phyloP scores from a whole-genome alignment of 2,329 filamentous ascomycete genomes.

The Hypoxylon sp. region DNA sequence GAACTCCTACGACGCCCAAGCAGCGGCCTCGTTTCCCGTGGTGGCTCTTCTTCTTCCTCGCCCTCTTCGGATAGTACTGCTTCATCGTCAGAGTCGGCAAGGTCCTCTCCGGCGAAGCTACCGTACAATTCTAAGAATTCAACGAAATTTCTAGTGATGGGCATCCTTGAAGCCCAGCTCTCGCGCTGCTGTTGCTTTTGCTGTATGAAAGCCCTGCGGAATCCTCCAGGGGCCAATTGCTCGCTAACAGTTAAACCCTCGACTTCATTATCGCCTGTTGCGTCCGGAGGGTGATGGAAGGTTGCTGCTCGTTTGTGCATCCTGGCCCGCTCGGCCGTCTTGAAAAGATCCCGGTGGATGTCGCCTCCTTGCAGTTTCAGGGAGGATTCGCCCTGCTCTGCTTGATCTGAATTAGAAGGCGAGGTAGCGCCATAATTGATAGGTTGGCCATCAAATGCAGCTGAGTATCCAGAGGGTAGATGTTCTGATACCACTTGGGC shows the following conservation, averaged over 20 bases:
- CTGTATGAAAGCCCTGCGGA: slow-evolving; percentile 64
- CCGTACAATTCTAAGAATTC: slow-evolving; percentile 84
- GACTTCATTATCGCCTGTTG: slow-evolving; percentile 56
- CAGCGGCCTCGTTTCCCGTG: slow-evolving; percentile 72
- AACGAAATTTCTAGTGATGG: slow-evolving; percentile 79
- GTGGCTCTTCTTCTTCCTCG: slow-evolving; percentile 58
- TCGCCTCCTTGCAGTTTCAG: slow-evolving; percentile 81
- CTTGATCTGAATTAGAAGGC: slow-evolving; percentile 46
- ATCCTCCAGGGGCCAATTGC: slow-evolving; percentile 62
- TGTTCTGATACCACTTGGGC: slow-evolving; percentile 60
- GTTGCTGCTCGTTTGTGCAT: slow-evolving; percentile 72
- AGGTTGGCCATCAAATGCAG: slow-evolving; percentile 57
- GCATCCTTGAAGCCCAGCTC: slow-evolving; percentile 62
- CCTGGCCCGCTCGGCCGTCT: slow-evolving; percentile 73
- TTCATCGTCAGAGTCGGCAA: slow-evolving; percentile 73
- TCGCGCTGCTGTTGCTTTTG: slow-evolving; percentile 57
- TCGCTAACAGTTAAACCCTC: slow-evolving; percentile 53
- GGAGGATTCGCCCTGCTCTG: slow-evolving; percentile 70
- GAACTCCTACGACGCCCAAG: slow-evolving; percentile 70
- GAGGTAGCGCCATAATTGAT: slow-evolving; percentile 37
- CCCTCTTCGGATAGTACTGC: slow-evolving; percentile 65
- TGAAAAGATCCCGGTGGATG: slow-evolving; percentile 84
- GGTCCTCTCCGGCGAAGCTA: slow-evolving; percentile 81
- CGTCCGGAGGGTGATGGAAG: slow-evolving; percentile 73
- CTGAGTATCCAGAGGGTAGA: slow-evolving; percentile 60